Percentiles rank a stretch among this genome's conserved stretches.
Conservation (phyloP, 495 filamentous ascomycete species). For the Hyaloscypha bicolor region DNA sequence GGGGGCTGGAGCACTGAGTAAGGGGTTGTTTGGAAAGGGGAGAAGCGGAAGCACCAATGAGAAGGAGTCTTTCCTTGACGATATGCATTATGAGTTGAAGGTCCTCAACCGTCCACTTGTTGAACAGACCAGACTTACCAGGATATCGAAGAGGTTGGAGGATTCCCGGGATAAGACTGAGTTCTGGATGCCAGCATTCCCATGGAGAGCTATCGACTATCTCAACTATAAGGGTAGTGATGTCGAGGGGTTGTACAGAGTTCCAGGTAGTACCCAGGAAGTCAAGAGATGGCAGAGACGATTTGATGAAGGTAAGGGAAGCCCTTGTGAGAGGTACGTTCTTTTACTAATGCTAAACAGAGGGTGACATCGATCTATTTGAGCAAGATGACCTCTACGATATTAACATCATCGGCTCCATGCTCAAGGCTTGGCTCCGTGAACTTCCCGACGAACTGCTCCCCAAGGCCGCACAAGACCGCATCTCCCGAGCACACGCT, state of each 20-base stretch:
- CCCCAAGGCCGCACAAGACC: slow-evolving; percentile 74
- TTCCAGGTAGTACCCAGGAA: slow-evolving; percentile 80
- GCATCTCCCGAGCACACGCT: slow-evolving; percentile 71
- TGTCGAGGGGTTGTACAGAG: slow-evolving; percentile 85
- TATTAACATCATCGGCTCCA: slow-evolving; percentile 88
- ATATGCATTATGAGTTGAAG: slow-evolving; percentile 75
- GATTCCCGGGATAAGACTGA: slow-evolving; percentile 89
- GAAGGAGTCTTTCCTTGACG: slow-evolving; percentile 59
- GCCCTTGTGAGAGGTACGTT: not conserved
- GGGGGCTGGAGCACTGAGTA: slow-evolving; percentile 77
- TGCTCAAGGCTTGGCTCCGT: slow-evolving; percentile 93
- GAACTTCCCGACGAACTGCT: slow-evolving; percentile 90
- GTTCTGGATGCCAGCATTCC: slow-evolving; percentile 95
- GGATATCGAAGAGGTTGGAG: slow-evolving; percentile 83
- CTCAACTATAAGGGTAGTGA: slow-evolving; percentile 89
- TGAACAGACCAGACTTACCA: slow-evolving; percentile 80
- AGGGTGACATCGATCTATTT: slow-evolving; percentile 84
- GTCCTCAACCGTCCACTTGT: slow-evolving; percentile 80
- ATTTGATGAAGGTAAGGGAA: slow-evolving; percentile 71
- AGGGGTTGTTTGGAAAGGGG: slow-evolving; percentile 72
- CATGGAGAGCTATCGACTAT: slow-evolving; percentile 91
- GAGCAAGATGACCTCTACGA: slow-evolving; percentile 83
- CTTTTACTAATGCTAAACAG: slow-evolving; percentile 46
- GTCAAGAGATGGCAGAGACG: slow-evolving; percentile 86
- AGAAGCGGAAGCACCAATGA: slow-evolving; percentile 72